Conservation (phyloP, 129 eudicot species). For the Saussurea involucrata region DNA sequence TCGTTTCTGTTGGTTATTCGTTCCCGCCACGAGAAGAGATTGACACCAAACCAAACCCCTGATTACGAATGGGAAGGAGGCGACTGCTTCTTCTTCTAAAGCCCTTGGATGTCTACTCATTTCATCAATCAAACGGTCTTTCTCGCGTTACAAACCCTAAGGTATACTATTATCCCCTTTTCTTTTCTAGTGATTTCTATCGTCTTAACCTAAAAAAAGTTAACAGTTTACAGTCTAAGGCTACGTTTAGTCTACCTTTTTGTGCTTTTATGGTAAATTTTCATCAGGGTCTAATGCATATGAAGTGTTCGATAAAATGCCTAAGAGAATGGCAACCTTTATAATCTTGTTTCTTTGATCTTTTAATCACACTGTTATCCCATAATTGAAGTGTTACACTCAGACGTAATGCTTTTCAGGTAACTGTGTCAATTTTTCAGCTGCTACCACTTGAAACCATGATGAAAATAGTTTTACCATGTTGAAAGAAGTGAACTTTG, state of each 20-base stretch:
- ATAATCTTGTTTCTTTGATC: background rate
- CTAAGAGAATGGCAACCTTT: background rate
- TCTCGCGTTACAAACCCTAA: conserved; percentile 38
- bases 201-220: background rate
- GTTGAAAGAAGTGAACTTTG: background rate
- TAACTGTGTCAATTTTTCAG: background rate
- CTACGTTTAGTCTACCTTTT: background rate
- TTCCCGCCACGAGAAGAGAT: conserved; percentile 24
- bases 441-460: background rate
- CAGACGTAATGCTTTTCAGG: background rate
- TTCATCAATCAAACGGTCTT: conserved; percentile 17
- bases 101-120: conserved; percentile 54
- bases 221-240: background rate
- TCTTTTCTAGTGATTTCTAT: background rate
- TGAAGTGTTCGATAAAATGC: conserved; percentile 49
- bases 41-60: background rate
- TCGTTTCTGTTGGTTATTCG: background rate
- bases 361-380: background rate
- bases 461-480: background rate
- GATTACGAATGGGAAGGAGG: conserved; percentile 40
- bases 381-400: background rate
- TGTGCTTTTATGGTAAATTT: background rate
- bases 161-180: conserved; percentile 22
- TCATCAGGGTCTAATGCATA: background rate
- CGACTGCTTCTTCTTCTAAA: conserved; percentile 63